Base-by-base conservation (phyloP, 306 rosid genomes). In the Castanea crenata region DNA sequence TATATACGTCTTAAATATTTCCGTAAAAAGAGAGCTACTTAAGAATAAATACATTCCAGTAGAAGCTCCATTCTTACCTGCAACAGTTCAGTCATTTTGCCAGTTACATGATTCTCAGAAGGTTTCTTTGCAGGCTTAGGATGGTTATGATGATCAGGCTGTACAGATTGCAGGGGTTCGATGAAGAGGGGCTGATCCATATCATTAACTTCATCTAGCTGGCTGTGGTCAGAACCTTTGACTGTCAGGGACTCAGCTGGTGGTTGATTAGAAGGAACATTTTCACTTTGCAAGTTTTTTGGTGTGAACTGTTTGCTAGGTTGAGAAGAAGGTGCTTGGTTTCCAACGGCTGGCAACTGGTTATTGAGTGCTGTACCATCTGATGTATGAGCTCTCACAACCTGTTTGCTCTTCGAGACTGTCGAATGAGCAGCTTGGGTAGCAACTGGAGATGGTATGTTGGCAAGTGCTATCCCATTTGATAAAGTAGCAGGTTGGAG, bases 111-210 rank as follows among this genome's bases (percentile, higher is more conserved):
- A 58, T 73, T 82, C 82, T 85, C 86, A 23, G 71, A 52, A 56
- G 90, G 80, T 69, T 78, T 83, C 51, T 87, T 64, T 80, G 81
- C 75, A 31, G 90, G 57, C 61, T 51, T 19, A 0, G 83, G 34
- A 35, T 80, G 82, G 64, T 77, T 83, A 73, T 67, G 72, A 72
- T 68, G 86, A 74, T 25, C 63, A 64, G 86, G 81, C 64, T 85
- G 88, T 54, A 84, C 82, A 51, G 92, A 88, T 78, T 90, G 94
- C 82, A 90, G 83, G 81, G 97, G 92, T 75, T 85, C 86, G 49
- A 82, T 85, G 71, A 83, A 84, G 11, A 88, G 75, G 57, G 97
- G 80, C 78, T 78, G 91, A 76, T 78, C 88, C 52, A 51, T 23
- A 6, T 87, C 83, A 27, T 81, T 78, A 34, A 68, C 79, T 79